Percentiles rank a stretch among this genome's conserved stretches.
Evolutionary conservation across 2,329 filamentous ascomycete genomes (phyloP).

Genomic region (Dryadomyces sulphureus): DNA sequence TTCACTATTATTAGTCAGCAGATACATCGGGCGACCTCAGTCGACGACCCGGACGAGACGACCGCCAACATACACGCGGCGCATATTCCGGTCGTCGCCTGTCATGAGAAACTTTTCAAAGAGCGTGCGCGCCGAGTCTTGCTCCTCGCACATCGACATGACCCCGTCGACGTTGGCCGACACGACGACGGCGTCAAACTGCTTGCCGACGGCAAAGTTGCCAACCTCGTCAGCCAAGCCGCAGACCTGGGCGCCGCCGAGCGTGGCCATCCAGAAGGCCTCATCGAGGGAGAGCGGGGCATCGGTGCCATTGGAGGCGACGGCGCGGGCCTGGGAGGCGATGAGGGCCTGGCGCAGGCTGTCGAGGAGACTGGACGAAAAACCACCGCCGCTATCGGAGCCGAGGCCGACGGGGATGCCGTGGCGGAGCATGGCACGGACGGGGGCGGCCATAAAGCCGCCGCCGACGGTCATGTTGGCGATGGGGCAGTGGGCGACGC

Average conservation of each 20-base stretch:
- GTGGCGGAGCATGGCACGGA: slow-evolving; percentile 39
- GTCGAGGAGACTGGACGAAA: slow-evolving; percentile 47
- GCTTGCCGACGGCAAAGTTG: slow-evolving; percentile 41
- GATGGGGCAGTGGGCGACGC: slow-evolving; percentile 49
- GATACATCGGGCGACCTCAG: too few species aligned
- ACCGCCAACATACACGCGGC: slow-evolving; percentile 34
- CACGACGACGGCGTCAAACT: slow-evolving; percentile 2
- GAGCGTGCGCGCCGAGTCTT: slow-evolving; percentile 22
- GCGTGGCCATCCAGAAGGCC: slow-evolving; percentile 43
- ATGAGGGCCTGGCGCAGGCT: slow-evolving; percentile 44
- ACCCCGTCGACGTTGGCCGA: background rate
- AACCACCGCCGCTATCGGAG: slow-evolving; percentile 20
- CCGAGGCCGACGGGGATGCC: slow-evolving; percentile 53
- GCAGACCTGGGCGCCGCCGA: slow-evolving; percentile 45
- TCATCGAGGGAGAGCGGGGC: slow-evolving; percentile 33
- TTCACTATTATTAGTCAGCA: too few species aligned
- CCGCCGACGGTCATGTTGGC: slow-evolving; percentile 48
- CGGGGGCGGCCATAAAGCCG: slow-evolving; percentile 46
- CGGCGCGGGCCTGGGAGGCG: slow-evolving; percentile 32
- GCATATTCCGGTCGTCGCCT: slow-evolving; percentile 48
- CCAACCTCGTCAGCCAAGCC: slow-evolving; percentile 38
- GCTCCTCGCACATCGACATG: background rate
- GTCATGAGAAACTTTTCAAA: slow-evolving; percentile 54
- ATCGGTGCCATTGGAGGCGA: slow-evolving; percentile 23
- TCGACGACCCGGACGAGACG: background rate